Base-by-base conservation (phyloP, 2,329 filamentous ascomycete genomes). In the Xylariaceae sp. region DNA sequence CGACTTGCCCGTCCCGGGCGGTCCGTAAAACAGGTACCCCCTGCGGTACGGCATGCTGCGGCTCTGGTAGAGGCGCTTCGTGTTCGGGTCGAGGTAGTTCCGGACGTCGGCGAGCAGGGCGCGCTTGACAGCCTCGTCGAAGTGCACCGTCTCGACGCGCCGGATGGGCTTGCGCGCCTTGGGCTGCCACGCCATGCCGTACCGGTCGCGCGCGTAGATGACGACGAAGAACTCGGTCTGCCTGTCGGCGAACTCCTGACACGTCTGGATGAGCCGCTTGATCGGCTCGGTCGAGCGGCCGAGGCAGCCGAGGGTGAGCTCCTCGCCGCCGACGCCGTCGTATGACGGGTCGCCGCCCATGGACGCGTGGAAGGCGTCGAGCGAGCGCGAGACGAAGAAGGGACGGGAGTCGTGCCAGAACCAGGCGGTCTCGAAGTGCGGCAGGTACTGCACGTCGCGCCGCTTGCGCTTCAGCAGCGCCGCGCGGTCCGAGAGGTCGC, bases 1-100 rank as follows among this genome's bases (percentile, higher is more conserved):
- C 7, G 73, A 40, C 37, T 60, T 60, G n/a, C 57, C 57, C 4
- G 56, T 60, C 3, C 57, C 57, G 3, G 57, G 57, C 9, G 56
- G 56, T 0, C 57, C 57, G 18, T 55, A 58, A 28, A 60, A 55
- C 11, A 60, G 44, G 34, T 60, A 60, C 2, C 56, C 57, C 41
- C 79, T 66, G 1, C 79, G 68, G 49, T 83, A 81, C 0, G 80
- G 80, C 36, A 83, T 81, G 3, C 78, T 80, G 5, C 81, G 71
- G 21, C 73, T 74, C 9, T 78, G 72, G 43, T 87, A 86, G 63
- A 79, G 79, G 27, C 69, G 65, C 39, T 54, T 54, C 4, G 56
- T 60, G 31, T 59, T 63, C 1, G 67, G 67, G 15, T 71, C 66
- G 3, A 76, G 59, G 41, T 76, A 76, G 31, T 74, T 73, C 7